phyloP scores from a whole-genome alignment of 768 basidiomycete genomes.

The Myochromella boudieri region DNA sequence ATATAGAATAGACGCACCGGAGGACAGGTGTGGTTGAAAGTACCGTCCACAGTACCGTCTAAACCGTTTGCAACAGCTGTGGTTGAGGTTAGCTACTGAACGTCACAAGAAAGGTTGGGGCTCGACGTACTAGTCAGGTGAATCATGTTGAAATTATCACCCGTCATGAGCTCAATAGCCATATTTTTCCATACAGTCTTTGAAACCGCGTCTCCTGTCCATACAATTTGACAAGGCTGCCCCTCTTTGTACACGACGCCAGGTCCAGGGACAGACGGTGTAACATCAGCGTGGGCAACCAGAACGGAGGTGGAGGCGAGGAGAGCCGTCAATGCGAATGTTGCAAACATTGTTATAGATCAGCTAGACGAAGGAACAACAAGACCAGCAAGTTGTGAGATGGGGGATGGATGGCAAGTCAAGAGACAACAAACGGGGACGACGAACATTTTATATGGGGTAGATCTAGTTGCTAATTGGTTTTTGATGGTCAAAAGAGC shows the following conservation, averaged over 20 bases:
- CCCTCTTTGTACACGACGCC: slow-evolving; percentile 60
- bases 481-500: slow-evolving; percentile 13
- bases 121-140: slow-evolving; percentile 61
- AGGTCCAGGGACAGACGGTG: slow-evolving; percentile 60
- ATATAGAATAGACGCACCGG: slow-evolving; percentile 37
- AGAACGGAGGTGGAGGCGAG: slow-evolving; percentile 35
- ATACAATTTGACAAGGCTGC: slow-evolving; percentile 50
- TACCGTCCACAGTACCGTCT: slow-evolving; percentile 60
- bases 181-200: slow-evolving; percentile 68
- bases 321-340: slow-evolving; percentile 35
- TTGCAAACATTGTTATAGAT: slow-evolving; percentile 35
- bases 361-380: slow-evolving; percentile 8
- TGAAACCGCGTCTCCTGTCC: slow-evolving; percentile 52
- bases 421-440: not conserved
- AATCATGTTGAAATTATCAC: slow-evolving; percentile 68
- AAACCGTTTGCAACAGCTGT: slow-evolving; percentile 60
- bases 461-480: not conserved
- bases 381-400: slow-evolving; percentile 13
- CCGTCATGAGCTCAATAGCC: slow-evolving; percentile 81
- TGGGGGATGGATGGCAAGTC: slow-evolving; percentile 9
- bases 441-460: slow-evolving; percentile 5
- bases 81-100: not conserved
- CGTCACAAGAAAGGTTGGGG: not conserved
- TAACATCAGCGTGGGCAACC: slow-evolving; percentile 51
- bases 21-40: slow-evolving; percentile 64